Conservation (phyloP, 1,139 yeast species). For the Suhomyces atakaporum region DNA sequence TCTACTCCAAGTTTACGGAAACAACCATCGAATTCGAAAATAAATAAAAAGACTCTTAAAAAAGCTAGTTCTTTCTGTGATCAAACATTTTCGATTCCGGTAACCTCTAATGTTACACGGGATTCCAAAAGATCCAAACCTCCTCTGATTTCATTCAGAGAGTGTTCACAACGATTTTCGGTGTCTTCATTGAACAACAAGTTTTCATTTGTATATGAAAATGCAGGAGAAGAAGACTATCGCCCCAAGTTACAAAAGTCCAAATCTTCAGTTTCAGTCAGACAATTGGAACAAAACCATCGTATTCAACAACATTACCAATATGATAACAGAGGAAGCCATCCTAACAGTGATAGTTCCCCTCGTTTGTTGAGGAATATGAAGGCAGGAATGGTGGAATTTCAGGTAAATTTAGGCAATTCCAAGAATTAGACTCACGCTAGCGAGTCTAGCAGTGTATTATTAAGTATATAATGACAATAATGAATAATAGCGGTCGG, state of each 20-base stretch:
- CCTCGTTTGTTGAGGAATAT: slow-evolving; percentile 30
- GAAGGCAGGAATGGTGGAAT: slow-evolving; percentile 42
- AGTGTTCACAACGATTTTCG: slow-evolving; percentile 30
- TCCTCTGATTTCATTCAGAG: slow-evolving; percentile 27
- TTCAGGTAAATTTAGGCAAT: slow-evolving; percentile 30
- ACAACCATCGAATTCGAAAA: slow-evolving; percentile 12
- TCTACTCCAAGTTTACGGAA: slow-evolving; percentile 6
- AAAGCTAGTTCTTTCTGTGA: slow-evolving; percentile 19
- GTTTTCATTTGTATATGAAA: slow-evolving; percentile 25
- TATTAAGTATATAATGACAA: neutral
- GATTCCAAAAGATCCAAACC: slow-evolving; percentile 14
- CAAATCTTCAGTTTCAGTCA: slow-evolving; percentile 7
- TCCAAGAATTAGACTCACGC: slow-evolving; percentile 2
- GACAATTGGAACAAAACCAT: slow-evolving; percentile 8
- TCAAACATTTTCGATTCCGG: slow-evolving; percentile 8
- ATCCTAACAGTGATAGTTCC: slow-evolving; percentile 12
- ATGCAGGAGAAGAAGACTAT: slow-evolving; percentile 12
- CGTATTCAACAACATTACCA: slow-evolving; percentile 16
- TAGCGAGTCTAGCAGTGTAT: slow-evolving; percentile 7
- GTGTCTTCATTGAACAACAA: slow-evolving; percentile 19
- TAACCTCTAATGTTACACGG: slow-evolving; percentile 2
- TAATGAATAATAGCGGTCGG: neutral
- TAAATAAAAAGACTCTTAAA: slow-evolving; percentile 17
- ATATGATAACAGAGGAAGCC: slow-evolving; percentile 12
- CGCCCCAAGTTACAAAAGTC: slow-evolving; percentile 4